Conservation (phyloP, 2,329 filamentous ascomycete species). For the Seiridium unicorne region DNA sequence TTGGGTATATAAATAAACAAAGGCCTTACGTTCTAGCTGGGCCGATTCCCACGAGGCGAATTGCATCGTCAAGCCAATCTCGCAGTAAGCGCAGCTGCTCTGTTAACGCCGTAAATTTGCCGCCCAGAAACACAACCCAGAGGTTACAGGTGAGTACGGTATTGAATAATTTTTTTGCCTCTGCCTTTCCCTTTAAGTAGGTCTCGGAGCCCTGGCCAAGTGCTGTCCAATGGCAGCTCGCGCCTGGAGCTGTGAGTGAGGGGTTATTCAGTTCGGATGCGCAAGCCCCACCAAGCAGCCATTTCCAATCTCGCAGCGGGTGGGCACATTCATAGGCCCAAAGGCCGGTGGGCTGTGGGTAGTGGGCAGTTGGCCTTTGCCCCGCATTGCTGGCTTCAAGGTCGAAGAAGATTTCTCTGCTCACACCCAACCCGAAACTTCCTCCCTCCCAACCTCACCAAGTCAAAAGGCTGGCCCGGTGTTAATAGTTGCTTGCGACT, state of each 20-base stretch:
- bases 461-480: slow-evolving; percentile 1
- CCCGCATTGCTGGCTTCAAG: not conserved
- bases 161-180: not conserved
- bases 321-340: not conserved
- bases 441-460: not conserved
- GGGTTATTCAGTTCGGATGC: slow-evolving; percentile 1
- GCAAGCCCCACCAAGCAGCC: not conserved
- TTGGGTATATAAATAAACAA: too few relatives aligned
- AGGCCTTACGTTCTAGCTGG: too few relatives aligned
- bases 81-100: too few relatives aligned
- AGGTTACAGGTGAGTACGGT: not conserved
- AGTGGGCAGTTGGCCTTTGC: slow-evolving; percentile 1
- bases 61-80: too few relatives aligned
- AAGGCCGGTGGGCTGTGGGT: not conserved
- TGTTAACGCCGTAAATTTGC: not conserved
- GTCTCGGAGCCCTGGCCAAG: slow-evolving; percentile 1
- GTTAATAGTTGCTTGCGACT: slow-evolving; percentile 10
- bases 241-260: not conserved
- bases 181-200: slow-evolving; percentile 1
- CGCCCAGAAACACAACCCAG: not conserved
- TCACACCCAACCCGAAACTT: not conserved
- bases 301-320: not conserved
- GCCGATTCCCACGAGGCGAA: too few relatives aligned
- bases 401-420: slow-evolving; percentile 1
- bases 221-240: not conserved